A percentile compares a stretch with the other conserved stretches of the same genome.
phyloP scores from a whole-genome alignment of 1,284 basidiomycete species.

The Laetiporus sulphureus region DNA sequence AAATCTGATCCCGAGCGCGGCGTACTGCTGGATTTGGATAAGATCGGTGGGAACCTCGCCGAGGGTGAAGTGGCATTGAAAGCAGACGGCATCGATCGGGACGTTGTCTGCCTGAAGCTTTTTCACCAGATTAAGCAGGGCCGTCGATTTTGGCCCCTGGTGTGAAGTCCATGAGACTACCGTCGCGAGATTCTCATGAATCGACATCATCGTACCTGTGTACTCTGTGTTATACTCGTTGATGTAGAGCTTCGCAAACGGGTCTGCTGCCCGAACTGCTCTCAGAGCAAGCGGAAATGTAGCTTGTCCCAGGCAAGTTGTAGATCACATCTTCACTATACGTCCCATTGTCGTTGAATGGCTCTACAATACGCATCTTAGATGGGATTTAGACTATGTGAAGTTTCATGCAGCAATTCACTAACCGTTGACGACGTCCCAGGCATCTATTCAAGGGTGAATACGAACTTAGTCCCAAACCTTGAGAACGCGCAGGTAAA shows the following conservation, averaged over 20 bases:
- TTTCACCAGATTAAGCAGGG: constrained; percentile 38
- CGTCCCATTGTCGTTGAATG: constrained; percentile 54
- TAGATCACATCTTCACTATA: constrained; percentile 39
- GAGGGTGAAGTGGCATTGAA: constrained; percentile 45
- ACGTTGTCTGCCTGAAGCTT: constrained; percentile 33
- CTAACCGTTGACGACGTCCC: constrained; percentile 35
- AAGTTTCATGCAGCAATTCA: too few species aligned
- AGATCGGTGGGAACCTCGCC: constrained; percentile 35
- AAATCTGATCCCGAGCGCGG: constrained; percentile 43
- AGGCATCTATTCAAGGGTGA: constrained; percentile 18
- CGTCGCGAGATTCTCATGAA: background rate
- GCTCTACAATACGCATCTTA: constrained; percentile 23
- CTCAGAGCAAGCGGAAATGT: constrained; percentile 37
- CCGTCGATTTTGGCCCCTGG: constrained; percentile 34
- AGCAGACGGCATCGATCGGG: constrained; percentile 43
- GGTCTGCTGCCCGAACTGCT: constrained; percentile 40
- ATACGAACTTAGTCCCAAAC: too few species aligned
- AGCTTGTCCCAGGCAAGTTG: constrained; percentile 36
- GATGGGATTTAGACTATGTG: too few species aligned
- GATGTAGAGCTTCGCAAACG: constrained; percentile 34
- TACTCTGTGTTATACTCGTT: constrained; percentile 45
- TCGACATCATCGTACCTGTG: constrained; percentile 8
- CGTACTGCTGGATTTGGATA: constrained; percentile 34
- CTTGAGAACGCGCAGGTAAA: too few species aligned
- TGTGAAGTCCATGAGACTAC: background rate